Evolutionary conservation across 2,329 filamentous ascomycete genomes (phyloP), one percentile per base, ranked within the genome.

Genomic region (Zasmidium angulare): DNA sequence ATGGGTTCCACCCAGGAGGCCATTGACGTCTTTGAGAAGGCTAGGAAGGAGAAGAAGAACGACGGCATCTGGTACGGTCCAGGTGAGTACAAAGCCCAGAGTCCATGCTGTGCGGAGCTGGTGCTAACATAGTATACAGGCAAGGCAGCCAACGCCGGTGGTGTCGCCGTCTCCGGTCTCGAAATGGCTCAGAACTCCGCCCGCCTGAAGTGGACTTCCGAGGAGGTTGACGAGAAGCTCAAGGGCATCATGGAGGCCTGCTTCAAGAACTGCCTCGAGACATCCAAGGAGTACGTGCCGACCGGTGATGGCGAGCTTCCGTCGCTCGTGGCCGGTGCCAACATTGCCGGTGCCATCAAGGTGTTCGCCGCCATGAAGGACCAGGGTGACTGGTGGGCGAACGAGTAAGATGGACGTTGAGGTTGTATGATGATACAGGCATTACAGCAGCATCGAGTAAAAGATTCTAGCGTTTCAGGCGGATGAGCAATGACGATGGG

Each of bases 161-260:
- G 95, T 83, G 95, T 98, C 59, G 95, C 95, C 58, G 95, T 99
- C 46, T 96, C 92, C 2, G 95, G 95, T 70, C 86, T 99, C 48
- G 95, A 99, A 85, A 99, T 99, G 95, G 93, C 93, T 7, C 95
- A 99, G 86, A 98, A 99, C 86, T 93, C 89, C 66, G 79, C 88
- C 77, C 89, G 93, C 62, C 82, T 97, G 66, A 84, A 80, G 72
- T 99, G 95, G 95, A 90, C 90, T 24, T 73, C 82, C 50, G 90
- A 96, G 82, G 89, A 96, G 82, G 95, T 98, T 66, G 93, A 61
- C 79, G 80, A 83, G 69, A 91, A 91, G 80, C 88, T 99, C 73
- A 92, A 96, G 84, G 82, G 78, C 70, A 98, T 98, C 81, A 99
- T 99, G 95, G 89, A 93, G 83, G 84, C 86, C 66, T 93, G 90